Base-by-base conservation (phyloP, 1,284 basidiomycete species). In the Tetrapyrgos nigripes region DNA sequence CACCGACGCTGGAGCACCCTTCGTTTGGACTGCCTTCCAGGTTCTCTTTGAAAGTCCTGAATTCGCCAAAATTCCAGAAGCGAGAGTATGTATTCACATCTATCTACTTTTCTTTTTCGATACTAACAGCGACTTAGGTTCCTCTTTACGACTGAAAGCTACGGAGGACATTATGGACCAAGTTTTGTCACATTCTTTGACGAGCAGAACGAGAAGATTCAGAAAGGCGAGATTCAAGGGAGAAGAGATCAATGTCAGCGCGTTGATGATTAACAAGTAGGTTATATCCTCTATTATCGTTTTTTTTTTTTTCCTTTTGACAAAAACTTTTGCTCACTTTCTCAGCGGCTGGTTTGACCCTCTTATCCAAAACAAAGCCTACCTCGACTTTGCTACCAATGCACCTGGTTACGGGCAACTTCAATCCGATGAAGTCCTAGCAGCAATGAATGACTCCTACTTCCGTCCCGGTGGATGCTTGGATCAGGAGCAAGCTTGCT, bases 121-220 rank as follows among this genome's bases (percentile, higher is more conserved):
- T 14, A 5, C n/a, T 50, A 28, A 51, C 19, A 19, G 14, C 4
- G 27, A 17, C 21, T 14, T 35, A 87, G 86, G 60, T 87, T 88
- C 63, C 79, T 87, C n/a, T 79, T 87, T 54, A 78, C 83, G 1
- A 85, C 85, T 0, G 86, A 89, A 66, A 87, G 85, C 57, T 89
- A 88, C 58, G 87, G 87, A 2, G 88, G 88, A 0, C 87, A 89
- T 66, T 90, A 88, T 64, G 87, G 83, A 1, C 86, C 85, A 21
- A 79, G 77, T 56, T 89, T 86, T 65, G 84, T 88, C 28, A 82
- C 83, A 1, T 88, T 81, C 68, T 88, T 92, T 65, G 78, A 88
- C 44, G 72, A 87, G 60, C 87, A 91, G 68, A 92, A 91, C 55
- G 73, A 74, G 0, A 73, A 80, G 44, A 87, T 89, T 57, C 63